A percentile compares a stretch with the other conserved stretches of the same genome.
Conservation (phyloP, 208 protist species). For the Herpetomonas tarakana region DNA sequence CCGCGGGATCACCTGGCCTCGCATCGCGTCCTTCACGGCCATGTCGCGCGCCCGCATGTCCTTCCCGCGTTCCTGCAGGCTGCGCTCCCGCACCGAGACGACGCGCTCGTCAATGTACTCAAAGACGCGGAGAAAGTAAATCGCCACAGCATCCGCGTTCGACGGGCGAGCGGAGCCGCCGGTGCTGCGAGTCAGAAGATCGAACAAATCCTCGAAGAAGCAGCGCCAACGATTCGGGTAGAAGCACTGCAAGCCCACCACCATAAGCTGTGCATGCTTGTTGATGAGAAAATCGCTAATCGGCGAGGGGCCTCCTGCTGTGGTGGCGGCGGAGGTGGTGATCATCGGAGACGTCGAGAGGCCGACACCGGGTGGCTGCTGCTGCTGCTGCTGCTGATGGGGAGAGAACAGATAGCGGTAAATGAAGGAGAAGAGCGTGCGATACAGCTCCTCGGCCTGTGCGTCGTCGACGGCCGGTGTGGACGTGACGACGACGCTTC, state of each 20-base stretch:
- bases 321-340: neutral
- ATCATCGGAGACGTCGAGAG: neutral
- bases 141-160: conserved; percentile 26
- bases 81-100: conserved; percentile 53
- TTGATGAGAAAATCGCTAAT: conserved; percentile 63
- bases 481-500: no score
- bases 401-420: conserved; percentile 51
- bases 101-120: conserved; percentile 84
- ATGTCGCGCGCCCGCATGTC: conserved; percentile 64
- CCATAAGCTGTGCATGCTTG: conserved; percentile 86
- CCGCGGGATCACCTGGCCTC: conserved; percentile 52
- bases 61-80: conserved; percentile 33
- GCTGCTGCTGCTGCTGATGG: conserved; percentile 14
- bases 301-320: neutral
- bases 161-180: conserved; percentile 13
- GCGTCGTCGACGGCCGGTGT: conserved; percentile 19
- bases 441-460: conserved; percentile 59
- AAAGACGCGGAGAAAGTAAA: conserved; percentile 80
- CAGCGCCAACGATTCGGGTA: conserved; percentile 57
- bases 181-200: conserved; percentile 36
- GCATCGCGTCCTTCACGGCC: conserved; percentile 81
- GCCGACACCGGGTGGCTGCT: neutral
- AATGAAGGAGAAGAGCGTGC: conserved; percentile 65
- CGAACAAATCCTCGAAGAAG: conserved; percentile 70
- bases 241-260: conserved; percentile 58